Percentiles rank a stretch among this genome's conserved stretches.
Evolutionary conservation across 2,329 filamentous ascomycete genomes (phyloP).

Genomic region (Samsoniella hepiali): DNA sequence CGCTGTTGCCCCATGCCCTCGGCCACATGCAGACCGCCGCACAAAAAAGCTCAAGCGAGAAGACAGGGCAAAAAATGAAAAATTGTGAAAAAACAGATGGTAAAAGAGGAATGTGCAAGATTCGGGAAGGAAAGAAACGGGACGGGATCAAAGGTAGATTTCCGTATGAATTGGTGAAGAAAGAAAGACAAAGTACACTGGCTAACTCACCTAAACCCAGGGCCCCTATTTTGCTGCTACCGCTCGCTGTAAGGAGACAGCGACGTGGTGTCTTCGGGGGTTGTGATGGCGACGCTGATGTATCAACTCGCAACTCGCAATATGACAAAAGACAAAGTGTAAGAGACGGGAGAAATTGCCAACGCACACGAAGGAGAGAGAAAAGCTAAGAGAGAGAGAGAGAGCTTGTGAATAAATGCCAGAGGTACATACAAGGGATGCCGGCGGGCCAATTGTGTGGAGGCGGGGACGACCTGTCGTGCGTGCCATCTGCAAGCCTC

Average conservation of each 20-base stretch:
- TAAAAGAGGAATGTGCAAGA: neutral
- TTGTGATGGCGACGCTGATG: neutral
- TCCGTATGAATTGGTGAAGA: neutral
- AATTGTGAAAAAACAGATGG: neutral
- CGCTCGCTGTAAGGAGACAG: neutral
- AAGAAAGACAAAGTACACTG: neutral
- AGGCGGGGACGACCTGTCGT: conserved; percentile 8
- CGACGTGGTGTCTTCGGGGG: neutral
- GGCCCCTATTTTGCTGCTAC: conserved; percentile 5
- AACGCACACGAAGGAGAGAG: neutral
- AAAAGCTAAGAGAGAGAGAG: neutral
- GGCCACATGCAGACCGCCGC: conserved; percentile 13
- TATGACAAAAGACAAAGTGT: neutral
- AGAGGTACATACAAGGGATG: neutral
- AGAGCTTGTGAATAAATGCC: neutral
- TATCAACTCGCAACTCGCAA: neutral
- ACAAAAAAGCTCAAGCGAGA: conserved; percentile 17
- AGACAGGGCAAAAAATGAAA: conserved; percentile 8
- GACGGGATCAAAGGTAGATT: neutral
- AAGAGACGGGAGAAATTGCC: neutral
- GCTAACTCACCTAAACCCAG: neutral
- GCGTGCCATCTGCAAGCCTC: conserved; percentile 10
- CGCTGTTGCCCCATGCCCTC: conserved; percentile 6
- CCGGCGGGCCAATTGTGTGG: conserved; percentile 4
- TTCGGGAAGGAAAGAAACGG: neutral